Evolutionary conservation across 805 yeast genomes (phyloP).

Genomic region (Suhomyces faveliae): DNA sequence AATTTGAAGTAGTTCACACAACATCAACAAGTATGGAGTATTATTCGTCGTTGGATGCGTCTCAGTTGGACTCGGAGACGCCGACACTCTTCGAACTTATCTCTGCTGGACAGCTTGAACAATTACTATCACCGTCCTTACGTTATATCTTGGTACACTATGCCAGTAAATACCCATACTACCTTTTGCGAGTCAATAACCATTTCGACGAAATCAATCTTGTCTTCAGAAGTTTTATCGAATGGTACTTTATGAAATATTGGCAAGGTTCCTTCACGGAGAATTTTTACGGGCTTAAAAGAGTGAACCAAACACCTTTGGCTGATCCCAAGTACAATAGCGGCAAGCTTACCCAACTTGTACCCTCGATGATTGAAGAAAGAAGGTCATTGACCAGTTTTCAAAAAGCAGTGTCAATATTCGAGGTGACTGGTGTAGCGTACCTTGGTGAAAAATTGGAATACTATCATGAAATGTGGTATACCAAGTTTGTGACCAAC

Average conservation of each 20-base stretch:
- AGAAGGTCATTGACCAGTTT: conserved; percentile 49
- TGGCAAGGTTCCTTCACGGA: conserved; percentile 91
- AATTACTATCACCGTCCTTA: conserved; percentile 76
- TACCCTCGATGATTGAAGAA: conserved; percentile 46
- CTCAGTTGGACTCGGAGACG: conserved; percentile 66
- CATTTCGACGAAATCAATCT: conserved; percentile 76
- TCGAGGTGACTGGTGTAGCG: conserved; percentile 63
- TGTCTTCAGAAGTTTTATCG: conserved; percentile 59
- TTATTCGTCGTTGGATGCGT: conserved; percentile 74
- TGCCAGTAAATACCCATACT: conserved; percentile 73
- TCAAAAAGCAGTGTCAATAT: conserved; percentile 56
- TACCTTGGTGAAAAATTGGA: conserved; percentile 71
- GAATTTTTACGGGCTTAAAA: conserved; percentile 84
- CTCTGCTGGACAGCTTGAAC: conserved; percentile 76
- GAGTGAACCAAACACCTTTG: conserved; percentile 45
- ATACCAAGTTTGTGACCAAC: conserved; percentile 57
- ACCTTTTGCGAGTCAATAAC: conserved; percentile 59
- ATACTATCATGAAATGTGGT: conserved; percentile 57
- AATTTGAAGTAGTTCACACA: not conserved
- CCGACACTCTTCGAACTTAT: conserved; percentile 90
- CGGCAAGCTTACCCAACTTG: conserved; percentile 34
- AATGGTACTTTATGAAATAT: conserved; percentile 62
- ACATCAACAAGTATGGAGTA: conserved; percentile 59
- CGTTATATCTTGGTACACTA: conserved; percentile 78
- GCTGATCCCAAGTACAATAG: conserved; percentile 28